phyloP scores from a whole-genome alignment of 2,329 filamentous ascomycete species.

The Aureobasidium sp. region DNA sequence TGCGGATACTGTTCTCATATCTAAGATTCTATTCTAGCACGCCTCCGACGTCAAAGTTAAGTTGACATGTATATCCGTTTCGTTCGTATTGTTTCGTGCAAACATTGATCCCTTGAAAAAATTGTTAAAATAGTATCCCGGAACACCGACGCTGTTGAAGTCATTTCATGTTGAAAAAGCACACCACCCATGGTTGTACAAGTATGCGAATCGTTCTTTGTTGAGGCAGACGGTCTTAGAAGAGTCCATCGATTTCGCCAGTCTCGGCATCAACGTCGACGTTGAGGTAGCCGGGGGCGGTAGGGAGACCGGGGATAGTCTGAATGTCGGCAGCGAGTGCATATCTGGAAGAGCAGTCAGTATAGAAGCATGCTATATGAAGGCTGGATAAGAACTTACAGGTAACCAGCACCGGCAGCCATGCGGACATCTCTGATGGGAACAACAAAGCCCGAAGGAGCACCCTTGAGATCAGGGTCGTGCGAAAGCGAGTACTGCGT shows the following conservation, averaged over 20 bases:
- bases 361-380: background rate
- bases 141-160: slow-evolving; percentile 15
- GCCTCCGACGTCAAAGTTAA: slow-evolving; percentile 10
- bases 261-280: slow-evolving; percentile 59
- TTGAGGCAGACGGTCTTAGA: slow-evolving; percentile 46
- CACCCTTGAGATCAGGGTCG: slow-evolving; percentile 87
- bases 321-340: slow-evolving; percentile 95
- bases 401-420: slow-evolving; percentile 86
- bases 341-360: slow-evolving; percentile 47
- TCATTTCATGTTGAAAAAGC: slow-evolving; percentile 11
- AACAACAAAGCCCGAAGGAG: slow-evolving; percentile 86
- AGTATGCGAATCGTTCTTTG: background rate
- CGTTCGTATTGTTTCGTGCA: slow-evolving; percentile 2
- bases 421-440: slow-evolving; percentile 90
- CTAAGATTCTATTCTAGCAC: background rate
- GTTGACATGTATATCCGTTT: slow-evolving; percentile 6
- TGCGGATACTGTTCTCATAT: background rate
- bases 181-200: background rate
- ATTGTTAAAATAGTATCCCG: slow-evolving; percentile 7
- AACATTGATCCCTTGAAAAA: background rate
- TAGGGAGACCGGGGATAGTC: slow-evolving; percentile 92
- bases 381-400: slow-evolving; percentile 46
- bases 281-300: slow-evolving; percentile 89
- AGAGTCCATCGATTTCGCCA: slow-evolving; percentile 59
- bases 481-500: slow-evolving; percentile 96